phyloP scores from a whole-genome alignment of 345 rosid genomes.

The Euphorbia peplus region DNA sequence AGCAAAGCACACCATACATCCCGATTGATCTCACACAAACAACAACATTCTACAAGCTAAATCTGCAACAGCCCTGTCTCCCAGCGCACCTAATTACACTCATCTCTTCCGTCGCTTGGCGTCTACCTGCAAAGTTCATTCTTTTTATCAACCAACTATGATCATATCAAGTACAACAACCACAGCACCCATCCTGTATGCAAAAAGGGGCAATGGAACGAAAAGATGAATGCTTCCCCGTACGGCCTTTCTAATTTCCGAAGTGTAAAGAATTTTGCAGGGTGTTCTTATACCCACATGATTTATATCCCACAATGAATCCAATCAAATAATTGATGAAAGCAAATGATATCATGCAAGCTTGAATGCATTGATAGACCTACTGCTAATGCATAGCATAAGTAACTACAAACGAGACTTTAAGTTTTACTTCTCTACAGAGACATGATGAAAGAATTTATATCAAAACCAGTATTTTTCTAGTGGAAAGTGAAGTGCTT shows the following conservation, averaged over 20 bases:
- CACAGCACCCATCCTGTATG: neutral
- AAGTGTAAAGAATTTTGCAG: neutral
- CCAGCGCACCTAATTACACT: conserved; percentile 8
- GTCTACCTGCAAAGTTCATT: conserved; percentile 48
- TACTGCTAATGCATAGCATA: no score
- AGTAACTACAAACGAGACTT: no score
- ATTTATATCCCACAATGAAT: neutral
- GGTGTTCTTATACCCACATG: neutral
- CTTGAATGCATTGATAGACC: no score
- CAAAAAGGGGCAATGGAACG: neutral
- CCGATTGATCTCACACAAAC: conserved; percentile 29
- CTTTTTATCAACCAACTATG: neutral
- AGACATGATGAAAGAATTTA: no score
- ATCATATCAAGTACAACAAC: neutral
- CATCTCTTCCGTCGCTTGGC: conserved; percentile 61
- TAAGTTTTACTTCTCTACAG: no score
- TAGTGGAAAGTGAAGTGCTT: no score
- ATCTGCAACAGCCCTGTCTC: conserved; percentile 15
- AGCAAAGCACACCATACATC: conserved; percentile 40
- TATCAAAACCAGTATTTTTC: no score
- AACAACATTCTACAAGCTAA: conserved; percentile 32
- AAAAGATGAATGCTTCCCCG: neutral
- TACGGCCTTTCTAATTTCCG: neutral
- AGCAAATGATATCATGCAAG: neutral
- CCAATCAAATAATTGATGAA: neutral